A percentile compares a stretch with the other conserved stretches of the same genome.
Conservation (phyloP, 2,329 filamentous ascomycete genomes). For the Penicillium sp. region DNA sequence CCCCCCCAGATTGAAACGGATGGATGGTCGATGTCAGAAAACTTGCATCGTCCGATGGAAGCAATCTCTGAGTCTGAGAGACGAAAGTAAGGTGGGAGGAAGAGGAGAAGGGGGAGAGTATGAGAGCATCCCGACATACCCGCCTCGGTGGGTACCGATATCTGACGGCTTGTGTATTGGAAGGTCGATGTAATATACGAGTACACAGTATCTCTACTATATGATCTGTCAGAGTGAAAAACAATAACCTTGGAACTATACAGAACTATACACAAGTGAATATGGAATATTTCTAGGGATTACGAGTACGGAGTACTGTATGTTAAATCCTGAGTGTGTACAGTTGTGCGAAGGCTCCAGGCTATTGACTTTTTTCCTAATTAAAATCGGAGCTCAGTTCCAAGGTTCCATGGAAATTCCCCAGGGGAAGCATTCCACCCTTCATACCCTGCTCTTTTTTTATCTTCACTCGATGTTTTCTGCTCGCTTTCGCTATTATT, state of each 20-base stretch:
- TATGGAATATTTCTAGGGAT: too few species aligned
- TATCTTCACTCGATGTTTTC: neutral
- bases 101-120: conserved; percentile 8
- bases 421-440: conserved; percentile 8
- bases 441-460: neutral
- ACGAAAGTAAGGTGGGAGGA: conserved; percentile 8
- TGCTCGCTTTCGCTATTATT: neutral
- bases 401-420: neutral
- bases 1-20: too few species aligned
- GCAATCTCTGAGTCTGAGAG: conserved; percentile 10
- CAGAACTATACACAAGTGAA: too few species aligned
- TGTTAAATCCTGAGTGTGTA: too few species aligned
- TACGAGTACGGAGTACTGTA: neutral
- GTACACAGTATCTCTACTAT: neutral
- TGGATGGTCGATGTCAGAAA: neutral
- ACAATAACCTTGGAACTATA: too few species aligned
- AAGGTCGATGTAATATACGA: neutral
- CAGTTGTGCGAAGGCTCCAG: neutral
- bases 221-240: too few species aligned
- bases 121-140: conserved; percentile 21
- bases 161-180: conserved; percentile 13
- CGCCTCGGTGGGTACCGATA: conserved; percentile 20
- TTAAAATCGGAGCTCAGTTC: neutral
- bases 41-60: conserved; percentile 12
- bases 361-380: conserved; percentile 10